Evolutionary conservation across 352 stramenopile genomes (phyloP).

Genomic region (Globisporangium uncinulatum): DNA sequence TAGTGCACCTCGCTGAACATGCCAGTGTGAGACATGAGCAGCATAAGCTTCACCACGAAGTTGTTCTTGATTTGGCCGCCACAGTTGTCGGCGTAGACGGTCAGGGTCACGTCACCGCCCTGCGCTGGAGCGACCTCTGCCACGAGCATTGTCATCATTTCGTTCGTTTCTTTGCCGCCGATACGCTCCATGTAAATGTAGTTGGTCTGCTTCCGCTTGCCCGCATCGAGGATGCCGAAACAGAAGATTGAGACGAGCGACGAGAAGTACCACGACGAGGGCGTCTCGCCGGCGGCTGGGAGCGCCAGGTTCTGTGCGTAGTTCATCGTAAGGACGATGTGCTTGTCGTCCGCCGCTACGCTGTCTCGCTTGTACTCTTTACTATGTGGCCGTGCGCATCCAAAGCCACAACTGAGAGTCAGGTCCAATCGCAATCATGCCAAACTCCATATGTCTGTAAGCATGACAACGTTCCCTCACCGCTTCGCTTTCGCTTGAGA

Average conservation of each 20-base stretch:
- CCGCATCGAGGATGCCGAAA: constrained; percentile 15
- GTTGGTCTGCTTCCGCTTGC: constrained; percentile 5
- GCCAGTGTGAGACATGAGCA: constrained; percentile 4
- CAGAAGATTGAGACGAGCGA: constrained; percentile 11
- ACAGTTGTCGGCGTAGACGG: constrained; percentile 17
- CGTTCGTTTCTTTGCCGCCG: constrained; percentile 9
- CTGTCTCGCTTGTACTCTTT: constrained; percentile 6
- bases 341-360: not conserved
- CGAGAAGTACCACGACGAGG: constrained; percentile 19
- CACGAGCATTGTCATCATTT: constrained; percentile 12
- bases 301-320: constrained; percentile 17
- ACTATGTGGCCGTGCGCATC: not conserved
- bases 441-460: constrained; percentile 2
- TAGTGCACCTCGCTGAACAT: constrained; percentile 1
- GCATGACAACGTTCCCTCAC: constrained; percentile 2
- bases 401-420: not conserved
- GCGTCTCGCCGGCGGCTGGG: constrained; percentile 1
- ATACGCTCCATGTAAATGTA: constrained; percentile 15
- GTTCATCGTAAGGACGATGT: constrained; percentile 12
- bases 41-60: constrained; percentile 8
- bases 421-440: not conserved
- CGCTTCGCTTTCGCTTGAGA: constrained; percentile 3
- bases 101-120: not conserved
- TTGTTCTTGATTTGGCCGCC: constrained; percentile 21
- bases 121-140: not conserved